Base-by-base conservation (phyloP, 345 rosid genomes). In the Cardamine chenopodiifolia region DNA sequence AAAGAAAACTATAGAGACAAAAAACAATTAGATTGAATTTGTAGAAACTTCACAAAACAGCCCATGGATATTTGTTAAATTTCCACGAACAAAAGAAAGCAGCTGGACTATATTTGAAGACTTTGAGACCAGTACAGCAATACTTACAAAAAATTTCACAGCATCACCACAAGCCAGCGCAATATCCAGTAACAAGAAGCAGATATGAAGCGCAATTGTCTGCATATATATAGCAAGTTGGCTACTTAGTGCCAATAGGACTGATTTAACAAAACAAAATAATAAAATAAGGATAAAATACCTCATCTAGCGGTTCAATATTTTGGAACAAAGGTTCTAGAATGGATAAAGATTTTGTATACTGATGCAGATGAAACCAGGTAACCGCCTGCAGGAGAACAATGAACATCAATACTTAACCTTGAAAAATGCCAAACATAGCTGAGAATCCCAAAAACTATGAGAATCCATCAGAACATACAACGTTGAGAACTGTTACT, bases 341-440 rank as follows among this genome's bases (percentile, higher is more conserved):
- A 80, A 89, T 78, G 23, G 96, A 88, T 67, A 89, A 80, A 11
- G 96, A 89, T 84, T 92, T 92, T 23, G 83, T 62, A 81, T 87
- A 89, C 76, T 96, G 95, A 70, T 87, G 89, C 70, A 90, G 96
- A 77, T 96, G 97, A 78, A 88, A 92, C 96, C 96, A 96, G 53
- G 85, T 82, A 78, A 88, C 78, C 4, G 98, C 98, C 99, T 96
- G 75, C 49, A 81, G 37, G 72, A 78, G 72, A 64, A 9, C 37
- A 79, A 62, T 47, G 56, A 56, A 42, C 63, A 66, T 48, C 53
- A 69, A 68, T 54, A 72, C 25, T 42, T 72, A 23, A 72, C 47
- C 14, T 31, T 53, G 3, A 60, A 0, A 72, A 44, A 61, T 17
- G 31, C 25, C 15, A 67, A 59, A 45, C 45, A 77, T 19, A 72